Base-by-base conservation (phyloP, 345 rosid species). In the Populus davidiana region DNA sequence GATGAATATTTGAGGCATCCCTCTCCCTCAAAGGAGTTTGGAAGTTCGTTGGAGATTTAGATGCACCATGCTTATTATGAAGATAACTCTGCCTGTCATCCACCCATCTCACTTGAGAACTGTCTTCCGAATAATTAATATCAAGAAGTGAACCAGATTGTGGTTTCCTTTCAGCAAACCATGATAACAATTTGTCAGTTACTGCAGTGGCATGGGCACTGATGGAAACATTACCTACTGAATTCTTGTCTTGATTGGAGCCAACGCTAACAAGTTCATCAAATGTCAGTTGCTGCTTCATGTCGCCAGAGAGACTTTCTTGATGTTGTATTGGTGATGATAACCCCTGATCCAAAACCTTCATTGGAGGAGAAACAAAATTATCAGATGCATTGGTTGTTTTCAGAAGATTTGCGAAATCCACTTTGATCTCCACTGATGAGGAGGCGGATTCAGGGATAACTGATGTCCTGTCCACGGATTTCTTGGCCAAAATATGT, bases 351-450 rank as follows among this genome's bases (percentile, higher is more conserved):
- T 83, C 83, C 75, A 85, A 75, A 54, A 71, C 82, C 70, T 86
- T 85, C 73, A 72, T 71, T 59, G 79, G 80, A 77, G 86, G 76
- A 78, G 85, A 81, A 79, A 70, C 75, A 77, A 82, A 69, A 76
- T 62, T 79, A 66, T 80, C 74, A 76, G 81, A 69, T 44, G 33
- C 73, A 78, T 43, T 66, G 27, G 76, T 69, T 73, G 73, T 63
- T 52, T 71, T 67, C 59, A 25, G 63, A 79, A 82, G 75, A 72
- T 76, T 71, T 62, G 68, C 17, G 8, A 69, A 67, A 64, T 77
- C 77, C 77, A 73, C 23, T 73, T 75, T 56, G 69, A 81, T n/a
- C 52, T 79, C 77, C 71, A 27, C 20, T 27, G 67, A 36, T 69
- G 80, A 18, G 11, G 84, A 73, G 64, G 80, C 79, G 41, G 81